A percentile compares a stretch with the other conserved stretches of the same genome.
phyloP scores from a whole-genome alignment of 441 rosid species.

The Populus hybrid region DNA sequence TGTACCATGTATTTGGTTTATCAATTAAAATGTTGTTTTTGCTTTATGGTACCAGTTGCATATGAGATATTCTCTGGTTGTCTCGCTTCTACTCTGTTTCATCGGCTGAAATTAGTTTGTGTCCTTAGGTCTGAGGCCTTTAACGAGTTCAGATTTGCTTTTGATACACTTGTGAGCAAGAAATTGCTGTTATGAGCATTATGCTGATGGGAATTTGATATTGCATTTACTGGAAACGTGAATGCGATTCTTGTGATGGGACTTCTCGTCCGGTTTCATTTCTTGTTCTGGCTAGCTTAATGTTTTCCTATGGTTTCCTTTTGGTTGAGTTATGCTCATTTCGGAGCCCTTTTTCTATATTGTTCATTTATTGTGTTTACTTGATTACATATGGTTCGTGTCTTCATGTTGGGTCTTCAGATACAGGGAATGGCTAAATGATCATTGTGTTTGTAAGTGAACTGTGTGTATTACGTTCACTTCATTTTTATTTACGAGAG shows the following conservation, averaged over 20 bases:
- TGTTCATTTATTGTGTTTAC: not conserved
- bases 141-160: not conserved
- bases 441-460: not conserved
- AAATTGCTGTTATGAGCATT: not conserved
- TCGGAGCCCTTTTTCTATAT: not conserved
- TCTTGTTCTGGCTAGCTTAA: not conserved
- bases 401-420: not conserved
- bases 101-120: not conserved
- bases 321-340: not conserved
- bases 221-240: not conserved
- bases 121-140: not conserved
- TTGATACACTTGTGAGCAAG: not conserved
- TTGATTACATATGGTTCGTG: not conserved
- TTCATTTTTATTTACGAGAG: not conserved
- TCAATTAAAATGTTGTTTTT: not conserved
- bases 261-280: not conserved
- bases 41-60: not conserved
- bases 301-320: not conserved
- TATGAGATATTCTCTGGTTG: not conserved
- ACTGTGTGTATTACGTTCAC: not conserved
- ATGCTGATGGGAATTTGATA: not conserved
- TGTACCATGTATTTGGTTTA: not conserved
- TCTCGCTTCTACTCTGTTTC: not conserved
- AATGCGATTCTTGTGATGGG: not conserved
- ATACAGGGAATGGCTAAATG: not conserved